Percentiles rank a stretch among this genome's conserved stretches.
phyloP scores from a whole-genome alignment of 2,329 filamentous ascomycete species.

The Xylaria sp. region DNA sequence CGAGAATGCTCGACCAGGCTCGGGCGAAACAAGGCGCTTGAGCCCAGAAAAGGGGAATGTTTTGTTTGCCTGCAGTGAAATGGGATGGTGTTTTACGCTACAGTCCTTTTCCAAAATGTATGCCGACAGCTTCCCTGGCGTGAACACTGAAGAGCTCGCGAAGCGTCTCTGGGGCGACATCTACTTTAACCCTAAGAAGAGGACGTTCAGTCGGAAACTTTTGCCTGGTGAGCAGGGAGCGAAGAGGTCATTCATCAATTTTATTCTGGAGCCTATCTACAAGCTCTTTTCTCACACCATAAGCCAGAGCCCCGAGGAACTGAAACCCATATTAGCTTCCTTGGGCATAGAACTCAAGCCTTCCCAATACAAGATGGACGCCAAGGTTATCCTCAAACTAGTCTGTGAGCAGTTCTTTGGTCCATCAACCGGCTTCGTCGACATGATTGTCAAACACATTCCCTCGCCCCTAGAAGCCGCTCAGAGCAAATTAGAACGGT shows the following conservation, averaged over 20 bases:
- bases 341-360: constrained; percentile 91
- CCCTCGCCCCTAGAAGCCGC: constrained; percentile 87
- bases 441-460: constrained; percentile 92
- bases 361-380: constrained; percentile 89
- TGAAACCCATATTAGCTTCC: constrained; percentile 80
- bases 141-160: constrained; percentile 86
- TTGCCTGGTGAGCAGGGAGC: constrained; percentile 78
- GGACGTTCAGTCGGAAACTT: constrained; percentile 87
- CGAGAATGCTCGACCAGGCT: constrained; percentile 84
- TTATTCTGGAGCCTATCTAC: constrained; percentile 96
- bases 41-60: constrained; percentile 98
- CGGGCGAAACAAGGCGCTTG: constrained; percentile 80
- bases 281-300: constrained; percentile 97
- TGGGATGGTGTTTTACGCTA: constrained; percentile 97
- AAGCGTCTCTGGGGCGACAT: constrained; percentile 93
- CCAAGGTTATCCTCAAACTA: constrained; percentile 85
- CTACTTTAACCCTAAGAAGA: constrained; percentile 91
- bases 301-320: constrained; percentile 85
- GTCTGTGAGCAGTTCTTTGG: constrained; percentile 98
- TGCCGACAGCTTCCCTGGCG: constrained; percentile 82
- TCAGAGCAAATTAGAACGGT: constrained; percentile 79
- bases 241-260: constrained; percentile 90
- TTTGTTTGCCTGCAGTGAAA: constrained; percentile 91
- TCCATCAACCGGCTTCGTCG: constrained; percentile 87
- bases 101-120: constrained; percentile 98